Percentiles rank a stretch among this genome's conserved stretches.
These are phyloP conservation scores for Candida odintsovae DNA, from an alignment of 805 yeast species.

Conservation along the genomic window DNA sequence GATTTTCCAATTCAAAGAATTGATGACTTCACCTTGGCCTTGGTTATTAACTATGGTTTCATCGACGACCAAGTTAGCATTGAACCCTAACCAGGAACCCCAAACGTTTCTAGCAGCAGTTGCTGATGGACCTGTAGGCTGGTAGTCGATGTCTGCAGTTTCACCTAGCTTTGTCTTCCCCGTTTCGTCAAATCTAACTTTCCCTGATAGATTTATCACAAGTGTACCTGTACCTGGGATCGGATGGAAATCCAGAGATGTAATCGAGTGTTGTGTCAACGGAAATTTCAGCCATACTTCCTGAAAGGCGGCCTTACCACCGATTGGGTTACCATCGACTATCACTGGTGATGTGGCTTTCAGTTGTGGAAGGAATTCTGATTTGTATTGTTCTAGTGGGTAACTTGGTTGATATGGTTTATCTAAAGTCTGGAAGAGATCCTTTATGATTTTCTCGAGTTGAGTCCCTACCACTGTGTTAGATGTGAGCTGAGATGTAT, in stretches of 20 bases:
- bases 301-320: conserved; percentile 47
- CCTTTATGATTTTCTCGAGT: conserved; percentile 20
- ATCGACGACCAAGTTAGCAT: conserved; percentile 54
- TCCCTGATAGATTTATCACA: conserved; percentile 46
- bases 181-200: conserved; percentile 71
- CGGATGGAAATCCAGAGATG: conserved; percentile 61
- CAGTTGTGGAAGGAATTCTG: conserved; percentile 37
- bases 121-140: conserved; percentile 7
- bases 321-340: conserved; percentile 53
- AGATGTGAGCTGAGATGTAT: background rate
- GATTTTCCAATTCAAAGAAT: conserved; percentile 59
- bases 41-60: conserved; percentile 34
- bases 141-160: conserved; percentile 42
- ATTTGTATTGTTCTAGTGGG: conserved; percentile 16
- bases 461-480: conserved; percentile 7
- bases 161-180: conserved; percentile 65
- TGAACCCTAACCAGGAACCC: conserved; percentile 71
- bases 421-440: conserved; percentile 21
- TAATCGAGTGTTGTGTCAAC: conserved; percentile 53
- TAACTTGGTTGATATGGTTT: conserved; percentile 12
- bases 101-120: conserved; percentile 42
- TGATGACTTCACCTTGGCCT: conserved; percentile 42
- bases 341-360: conserved; percentile 48
- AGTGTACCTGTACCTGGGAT: conserved; percentile 58
- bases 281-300: conserved; percentile 55